A percentile compares a stretch with the other conserved stretches of the same genome.
Evolutionary conservation across 176 grass and related monocot species (phyloP).

Genomic region (Neostapfia colusana): DNA sequence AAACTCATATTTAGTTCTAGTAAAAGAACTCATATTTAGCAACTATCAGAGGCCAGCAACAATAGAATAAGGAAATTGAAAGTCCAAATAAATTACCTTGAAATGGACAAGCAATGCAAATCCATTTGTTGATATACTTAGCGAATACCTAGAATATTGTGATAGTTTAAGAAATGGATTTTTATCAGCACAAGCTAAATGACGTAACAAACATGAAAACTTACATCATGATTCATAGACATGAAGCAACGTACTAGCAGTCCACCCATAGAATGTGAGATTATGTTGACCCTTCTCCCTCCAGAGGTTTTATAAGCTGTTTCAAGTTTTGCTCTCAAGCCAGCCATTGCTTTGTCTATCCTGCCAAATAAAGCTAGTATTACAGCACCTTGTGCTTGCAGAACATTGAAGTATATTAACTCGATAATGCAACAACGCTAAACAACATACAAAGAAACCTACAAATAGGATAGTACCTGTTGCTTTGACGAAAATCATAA

Average conservation of each 20-base stretch:
- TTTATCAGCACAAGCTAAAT: conserved; percentile 16
- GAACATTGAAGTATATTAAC: conserved; percentile 4
- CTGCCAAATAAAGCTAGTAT: conserved; percentile 54
- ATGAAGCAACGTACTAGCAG: conserved; percentile 86
- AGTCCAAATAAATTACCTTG: conserved; percentile 62
- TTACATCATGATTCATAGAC: conserved; percentile 81
- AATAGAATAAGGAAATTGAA: background rate
- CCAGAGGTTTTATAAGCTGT: conserved; percentile 87
- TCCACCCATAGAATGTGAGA: conserved; percentile 98
- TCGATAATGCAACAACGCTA: background rate
- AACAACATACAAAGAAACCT: background rate
- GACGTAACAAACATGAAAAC: conserved; percentile 39
- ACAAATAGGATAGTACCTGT: conserved; percentile 51
- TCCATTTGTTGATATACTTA: conserved; percentile 94
- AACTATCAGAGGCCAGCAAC: background rate
- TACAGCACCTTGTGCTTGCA: conserved; percentile 31
- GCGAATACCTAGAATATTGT: conserved; percentile 54
- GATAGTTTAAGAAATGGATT: conserved; percentile 2
- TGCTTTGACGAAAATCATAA: conserved; percentile 94
- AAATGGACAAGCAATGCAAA: conserved; percentile 96
- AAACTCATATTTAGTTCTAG: background rate
- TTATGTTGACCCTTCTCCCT: conserved; percentile 81
- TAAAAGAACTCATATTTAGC: background rate
- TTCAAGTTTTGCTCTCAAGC: conserved; percentile 81
- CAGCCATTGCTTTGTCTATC: conserved; percentile 80